phyloP scores from a whole-genome alignment of 371 early-diverging fungal genomes.

The Mucor irregularis region DNA sequence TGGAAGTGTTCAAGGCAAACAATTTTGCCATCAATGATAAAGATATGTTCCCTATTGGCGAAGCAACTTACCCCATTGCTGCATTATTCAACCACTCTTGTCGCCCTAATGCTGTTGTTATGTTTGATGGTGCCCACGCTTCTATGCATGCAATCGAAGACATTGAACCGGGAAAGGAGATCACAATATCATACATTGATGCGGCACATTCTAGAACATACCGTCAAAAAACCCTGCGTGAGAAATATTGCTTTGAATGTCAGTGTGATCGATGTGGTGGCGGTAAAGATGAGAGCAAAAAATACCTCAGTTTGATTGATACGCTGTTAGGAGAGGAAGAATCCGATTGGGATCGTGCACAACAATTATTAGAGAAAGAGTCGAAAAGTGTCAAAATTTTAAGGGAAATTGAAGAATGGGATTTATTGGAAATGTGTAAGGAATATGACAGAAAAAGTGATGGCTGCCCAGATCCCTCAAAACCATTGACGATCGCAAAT shows the following conservation, averaged over 20 bases:
- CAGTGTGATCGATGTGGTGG: conserved; percentile 66
- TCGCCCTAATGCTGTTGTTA: conserved; percentile 74
- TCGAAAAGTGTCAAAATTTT: conserved; percentile 9
- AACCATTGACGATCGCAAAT: conserved; percentile 22
- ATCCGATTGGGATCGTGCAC: conserved; percentile 38
- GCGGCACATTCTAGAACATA: conserved; percentile 57
- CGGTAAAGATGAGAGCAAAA: neutral
- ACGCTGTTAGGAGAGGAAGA: conserved; percentile 37
- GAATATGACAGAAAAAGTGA: conserved; percentile 32
- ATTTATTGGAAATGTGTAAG: conserved; percentile 30
- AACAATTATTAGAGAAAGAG: conserved; percentile 11
- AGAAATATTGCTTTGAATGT: conserved; percentile 80
- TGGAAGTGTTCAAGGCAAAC: conserved; percentile 75
- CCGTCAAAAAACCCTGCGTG: conserved; percentile 54
- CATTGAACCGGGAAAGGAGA: conserved; percentile 67
- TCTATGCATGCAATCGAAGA: conserved; percentile 64
- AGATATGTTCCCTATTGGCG: conserved; percentile 70
- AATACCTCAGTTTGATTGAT: conserved; percentile 34
- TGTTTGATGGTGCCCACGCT: conserved; percentile 54
- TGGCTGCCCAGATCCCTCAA: conserved; percentile 15
- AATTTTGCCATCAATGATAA: conserved; percentile 71
- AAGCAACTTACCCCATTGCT: conserved; percentile 77
- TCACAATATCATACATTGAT: conserved; percentile 82
- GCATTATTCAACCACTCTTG: conserved; percentile 90
- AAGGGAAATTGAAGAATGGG: conserved; percentile 32